Base-by-base conservation (phyloP, 495 filamentous ascomycete species). In the Tetracladium setigerum region DNA sequence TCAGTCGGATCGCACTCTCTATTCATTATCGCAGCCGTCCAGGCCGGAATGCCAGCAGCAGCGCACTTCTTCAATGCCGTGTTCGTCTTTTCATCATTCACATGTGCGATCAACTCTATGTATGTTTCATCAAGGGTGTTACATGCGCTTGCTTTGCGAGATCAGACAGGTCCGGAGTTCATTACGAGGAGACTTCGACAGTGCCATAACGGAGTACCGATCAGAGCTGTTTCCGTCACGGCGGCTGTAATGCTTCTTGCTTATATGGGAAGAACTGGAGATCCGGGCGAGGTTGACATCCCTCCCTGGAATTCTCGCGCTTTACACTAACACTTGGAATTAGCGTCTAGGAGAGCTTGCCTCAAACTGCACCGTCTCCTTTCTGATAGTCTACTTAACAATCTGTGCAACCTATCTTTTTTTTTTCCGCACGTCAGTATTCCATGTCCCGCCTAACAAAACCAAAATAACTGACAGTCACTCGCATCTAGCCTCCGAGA, bases 41-140 rank as follows among this genome's bases (percentile, higher is more conserved):
- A 67, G 38, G 66, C 63, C 19, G 64, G 66, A 0, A 52, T 76
- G 22, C 64, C 62, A 12, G 53, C 51, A 5, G 65, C 52, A 27
- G 68, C 68, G 2, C 60, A 64, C 32, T 63, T 75, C 35, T 71
- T 75, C 61, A 75, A 73, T 40, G 70, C 61, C 14, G 60, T 75
- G 16, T 73, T 72, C 38, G 62, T 69, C 13, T 71, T 75, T 50
- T 72, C 71, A 0, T 64, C 69, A 0, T 66, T 67, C 19, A 70
- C 69, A 10, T 67, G 65, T 27, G 70, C 61, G 12, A 66, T 73
- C 46, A 73, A 72, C 42, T 59, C 63, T 1, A 55, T 73, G 43
- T 75, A 73, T 50, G 63, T 71, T 12, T 64, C 67, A 14, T 70
- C 68, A 1, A 54, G 71, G 14, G 54, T 73, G 11, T 51, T 75